Evolutionary conservation across 2,329 filamentous ascomycete genomes (phyloP).

Genomic region (Neospermospora avenae): DNA sequence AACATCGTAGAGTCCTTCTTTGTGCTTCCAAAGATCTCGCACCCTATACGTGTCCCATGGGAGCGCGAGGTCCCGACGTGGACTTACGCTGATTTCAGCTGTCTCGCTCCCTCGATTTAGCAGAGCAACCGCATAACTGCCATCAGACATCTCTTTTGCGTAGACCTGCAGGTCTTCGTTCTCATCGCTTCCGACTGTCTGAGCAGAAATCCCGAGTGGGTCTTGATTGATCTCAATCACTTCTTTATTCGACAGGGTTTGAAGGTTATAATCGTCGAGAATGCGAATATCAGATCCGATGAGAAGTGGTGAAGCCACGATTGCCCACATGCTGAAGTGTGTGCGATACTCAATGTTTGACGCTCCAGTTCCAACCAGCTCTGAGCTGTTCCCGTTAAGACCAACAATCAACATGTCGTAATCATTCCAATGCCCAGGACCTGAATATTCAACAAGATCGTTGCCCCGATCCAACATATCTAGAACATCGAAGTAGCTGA

Average conservation of each 20-base stretch:
- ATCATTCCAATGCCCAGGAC: conserved; percentile 50
- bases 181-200: conserved; percentile 12
- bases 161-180: conserved; percentile 19
- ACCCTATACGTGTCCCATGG: conserved; percentile 21
- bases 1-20: conserved; percentile 24
- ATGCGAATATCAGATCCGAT: conserved; percentile 26
- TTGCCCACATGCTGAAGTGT: conserved; percentile 29
- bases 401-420: conserved; percentile 31
- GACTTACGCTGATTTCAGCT: conserved; percentile 23
- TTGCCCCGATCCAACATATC: conserved; percentile 49
- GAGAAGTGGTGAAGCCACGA: conserved; percentile 25
- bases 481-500: conserved; percentile 28
- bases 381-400: conserved; percentile 23
- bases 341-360: conserved; percentile 32
- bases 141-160: conserved; percentile 22
- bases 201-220: conserved; percentile 29
- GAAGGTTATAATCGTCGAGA: conserved; percentile 13
- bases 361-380: conserved; percentile 41
- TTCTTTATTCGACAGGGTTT: conserved; percentile 31
- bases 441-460: conserved; percentile 42
- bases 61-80: conserved; percentile 19
- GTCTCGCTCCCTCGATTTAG: conserved; percentile 22
- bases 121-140: conserved; percentile 23
- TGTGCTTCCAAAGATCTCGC: conserved; percentile 26
- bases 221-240: conserved; percentile 39